Evolutionary conservation across 1,139 yeast species (phyloP).

Genomic region (Pichia sp.): DNA sequence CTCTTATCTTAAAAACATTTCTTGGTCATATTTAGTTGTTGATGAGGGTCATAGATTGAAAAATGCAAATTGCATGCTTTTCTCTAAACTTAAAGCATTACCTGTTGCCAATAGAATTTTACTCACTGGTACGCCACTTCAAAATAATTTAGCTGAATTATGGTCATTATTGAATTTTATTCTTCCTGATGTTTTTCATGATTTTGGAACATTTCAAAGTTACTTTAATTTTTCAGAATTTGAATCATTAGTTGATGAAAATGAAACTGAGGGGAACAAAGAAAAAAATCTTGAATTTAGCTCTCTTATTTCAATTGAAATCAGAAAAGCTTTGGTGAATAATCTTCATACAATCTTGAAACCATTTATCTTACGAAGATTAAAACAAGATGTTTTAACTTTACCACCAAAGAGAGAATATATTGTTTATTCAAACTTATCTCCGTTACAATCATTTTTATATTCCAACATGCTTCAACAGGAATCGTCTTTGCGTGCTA

Average conservation of each 20-base stretch:
- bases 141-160: slow-evolving; percentile 77
- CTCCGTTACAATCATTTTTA: slow-evolving; percentile 42
- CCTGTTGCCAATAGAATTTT: slow-evolving; percentile 63
- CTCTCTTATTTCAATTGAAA: slow-evolving; percentile 51
- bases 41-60: slow-evolving; percentile 94
- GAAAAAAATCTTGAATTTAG: slow-evolving; percentile 30
- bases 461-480: slow-evolving; percentile 8
- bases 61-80: slow-evolving; percentile 69
- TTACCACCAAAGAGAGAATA: slow-evolving; percentile 90
- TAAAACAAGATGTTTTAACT: slow-evolving; percentile 66
- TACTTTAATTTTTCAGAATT: slow-evolving; percentile 82
- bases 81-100: slow-evolving; percentile 61
- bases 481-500: slow-evolving; percentile 5
- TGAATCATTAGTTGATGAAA: slow-evolving; percentile 34
- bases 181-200: slow-evolving; percentile 87
- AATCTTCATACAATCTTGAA: slow-evolving; percentile 81
- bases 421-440: slow-evolving; percentile 64
- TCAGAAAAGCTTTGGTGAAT: slow-evolving; percentile 55
- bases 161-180: slow-evolving; percentile 89
- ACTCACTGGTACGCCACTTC: slow-evolving; percentile 90
- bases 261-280: slow-evolving; percentile 24
- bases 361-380: slow-evolving; percentile 78
- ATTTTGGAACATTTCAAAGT: slow-evolving; percentile 77
- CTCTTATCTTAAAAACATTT: slow-evolving; percentile 40
- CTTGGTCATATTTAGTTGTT: slow-evolving; percentile 84